These are phyloP conservation scores for Byssothecium circinans DNA, from an alignment of 2,329 filamentous ascomycete species.

Conservation along the genomic window DNA sequence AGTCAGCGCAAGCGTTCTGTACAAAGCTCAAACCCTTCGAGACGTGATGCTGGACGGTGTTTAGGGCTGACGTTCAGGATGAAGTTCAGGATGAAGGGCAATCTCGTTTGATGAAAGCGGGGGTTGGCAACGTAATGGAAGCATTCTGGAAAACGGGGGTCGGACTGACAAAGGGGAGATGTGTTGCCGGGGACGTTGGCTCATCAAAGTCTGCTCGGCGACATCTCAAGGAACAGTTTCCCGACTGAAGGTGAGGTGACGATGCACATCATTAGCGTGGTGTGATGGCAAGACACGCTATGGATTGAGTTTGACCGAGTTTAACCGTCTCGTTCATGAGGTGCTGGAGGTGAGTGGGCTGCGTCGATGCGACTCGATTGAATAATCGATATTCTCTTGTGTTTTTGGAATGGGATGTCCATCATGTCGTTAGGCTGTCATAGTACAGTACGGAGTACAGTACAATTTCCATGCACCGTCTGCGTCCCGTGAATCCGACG, in stretches of 20 bases:
- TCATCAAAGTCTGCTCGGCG: neutral
- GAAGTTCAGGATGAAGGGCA: neutral
- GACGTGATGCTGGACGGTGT: too few relatives aligned
- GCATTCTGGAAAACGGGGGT: constrained; percentile 2
- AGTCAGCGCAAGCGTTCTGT: neutral
- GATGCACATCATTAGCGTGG: constrained; percentile 17
- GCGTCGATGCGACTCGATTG: too few relatives aligned
- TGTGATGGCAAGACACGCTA: constrained; percentile 10
- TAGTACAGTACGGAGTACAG: constrained; percentile 1
- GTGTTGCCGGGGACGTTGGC: neutral
- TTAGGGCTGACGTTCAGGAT: neutral
- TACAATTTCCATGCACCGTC: neutral
- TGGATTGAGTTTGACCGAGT: neutral
- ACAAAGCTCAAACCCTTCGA: too few relatives aligned
- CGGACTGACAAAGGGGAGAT: neutral
- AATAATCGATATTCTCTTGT: too few relatives aligned
- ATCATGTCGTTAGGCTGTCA: too few relatives aligned
- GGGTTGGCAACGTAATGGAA: constrained; percentile 1
- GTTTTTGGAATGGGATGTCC: too few relatives aligned
- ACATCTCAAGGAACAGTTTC: constrained; percentile 13
- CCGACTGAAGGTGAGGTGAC: neutral
- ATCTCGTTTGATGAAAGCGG: neutral
- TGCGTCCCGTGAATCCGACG: constrained; percentile 29
- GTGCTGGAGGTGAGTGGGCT: too few relatives aligned
- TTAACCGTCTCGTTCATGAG: too few relatives aligned